Conservation (phyloP, 2,329 filamentous ascomycete genomes). For the Aspergillus puulaauensis region DNA sequence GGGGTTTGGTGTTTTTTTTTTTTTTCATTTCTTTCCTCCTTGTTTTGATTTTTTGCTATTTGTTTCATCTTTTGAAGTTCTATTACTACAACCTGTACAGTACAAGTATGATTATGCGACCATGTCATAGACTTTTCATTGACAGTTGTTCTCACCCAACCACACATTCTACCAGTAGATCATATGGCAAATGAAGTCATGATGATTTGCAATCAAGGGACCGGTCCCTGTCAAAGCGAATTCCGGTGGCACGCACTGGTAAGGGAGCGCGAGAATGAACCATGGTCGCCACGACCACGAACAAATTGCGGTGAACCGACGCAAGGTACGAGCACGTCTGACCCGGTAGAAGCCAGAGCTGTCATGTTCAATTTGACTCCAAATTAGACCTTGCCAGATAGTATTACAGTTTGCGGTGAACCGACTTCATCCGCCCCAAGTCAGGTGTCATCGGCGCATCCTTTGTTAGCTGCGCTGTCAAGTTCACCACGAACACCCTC, state of each 20-base stretch:
- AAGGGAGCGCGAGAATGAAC: neutral
- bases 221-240: neutral
- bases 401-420: too few species aligned
- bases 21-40: neutral
- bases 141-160: neutral
- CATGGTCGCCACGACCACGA: neutral
- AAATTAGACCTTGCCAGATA: too few species aligned
- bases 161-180: too few species aligned
- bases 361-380: too few species aligned
- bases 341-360: too few species aligned
- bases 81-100: conserved; percentile 19
- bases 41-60: conserved; percentile 8
- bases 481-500: too few species aligned
- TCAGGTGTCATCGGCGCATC: too few species aligned
- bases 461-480: too few species aligned
- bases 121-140: conserved; percentile 18
- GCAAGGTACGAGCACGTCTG: neutral
- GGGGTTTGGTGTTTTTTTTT: conserved; percentile 10
- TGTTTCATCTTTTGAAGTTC: conserved; percentile 9
- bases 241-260: too few species aligned
- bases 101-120: conserved; percentile 23
- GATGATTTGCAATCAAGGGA: neutral
- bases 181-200: neutral
- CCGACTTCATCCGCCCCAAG: too few species aligned
- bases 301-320: neutral